phyloP scores from a whole-genome alignment of 192 early-diverging fungal genomes.

The Backusella australiensis region DNA sequence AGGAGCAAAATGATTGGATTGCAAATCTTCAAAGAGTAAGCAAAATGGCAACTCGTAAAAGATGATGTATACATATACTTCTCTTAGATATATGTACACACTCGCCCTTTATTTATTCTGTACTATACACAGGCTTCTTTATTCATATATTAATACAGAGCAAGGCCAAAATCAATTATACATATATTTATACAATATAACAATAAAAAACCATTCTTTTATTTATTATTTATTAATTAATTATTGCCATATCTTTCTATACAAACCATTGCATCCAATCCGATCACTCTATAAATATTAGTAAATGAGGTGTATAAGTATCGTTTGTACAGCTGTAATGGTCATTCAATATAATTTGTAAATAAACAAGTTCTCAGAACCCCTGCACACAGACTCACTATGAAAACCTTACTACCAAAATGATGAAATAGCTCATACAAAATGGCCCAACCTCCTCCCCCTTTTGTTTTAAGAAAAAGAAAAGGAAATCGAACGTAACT shows the following conservation, averaged over 20 bases:
- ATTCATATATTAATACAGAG: background rate
- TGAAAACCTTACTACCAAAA: constrained; percentile 2
- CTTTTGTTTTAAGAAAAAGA: background rate
- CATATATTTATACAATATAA: too few relatives aligned
- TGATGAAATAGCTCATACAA: background rate
- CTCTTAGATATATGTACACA: background rate
- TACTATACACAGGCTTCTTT: background rate
- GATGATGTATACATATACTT: background rate
- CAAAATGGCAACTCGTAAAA: background rate
- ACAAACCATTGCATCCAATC: too few relatives aligned
- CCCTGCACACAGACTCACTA: constrained; percentile 14
- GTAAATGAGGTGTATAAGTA: too few relatives aligned
- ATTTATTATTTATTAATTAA: background rate
- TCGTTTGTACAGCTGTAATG: too few relatives aligned
- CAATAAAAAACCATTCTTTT: background rate
- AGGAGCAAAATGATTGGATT: constrained; percentile 8
- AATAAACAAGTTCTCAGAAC: constrained; percentile 11
- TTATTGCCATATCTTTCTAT: too few relatives aligned
- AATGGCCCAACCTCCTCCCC: background rate
- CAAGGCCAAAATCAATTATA: too few relatives aligned
- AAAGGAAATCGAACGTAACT: background rate
- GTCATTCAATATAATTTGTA: background rate
- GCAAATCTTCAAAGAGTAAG: background rate
- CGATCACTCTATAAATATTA: too few relatives aligned
- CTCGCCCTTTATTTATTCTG: background rate